Base-by-base conservation (phyloP, 2,329 filamentous ascomycete species). In the Trichoderma sp. region DNA sequence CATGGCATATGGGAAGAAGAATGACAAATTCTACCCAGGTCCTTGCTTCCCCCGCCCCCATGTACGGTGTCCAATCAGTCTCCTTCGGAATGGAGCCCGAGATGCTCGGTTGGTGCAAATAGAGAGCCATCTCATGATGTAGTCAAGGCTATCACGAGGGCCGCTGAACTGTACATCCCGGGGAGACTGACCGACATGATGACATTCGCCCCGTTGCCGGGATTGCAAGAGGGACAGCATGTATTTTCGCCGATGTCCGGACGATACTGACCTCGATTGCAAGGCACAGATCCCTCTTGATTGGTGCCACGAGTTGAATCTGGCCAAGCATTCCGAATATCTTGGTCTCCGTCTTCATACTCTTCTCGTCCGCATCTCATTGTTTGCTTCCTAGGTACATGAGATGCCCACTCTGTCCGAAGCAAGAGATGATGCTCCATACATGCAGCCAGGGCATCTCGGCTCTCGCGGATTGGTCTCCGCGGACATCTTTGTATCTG, bases 21-120 rank as follows among this genome's bases (percentile, higher is more conserved):
- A 51, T 65, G 57, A 65, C 57, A 56, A 50, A 65, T 56, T 59
- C 51, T 39, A 21, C 15, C 51, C 15, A 19, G 15, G n/a, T 34
- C 17, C 26, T n/a, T 34, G 14, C 34, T 45, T 51, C 44, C 44
- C 34, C 44, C 61, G 43, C 52, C 34, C 63, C 43, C 50, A 10
- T 44, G 6, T 26, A 56, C 57, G 64, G 64, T 61, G 57, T 62
- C 63, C 63, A 65, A 65, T 65, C 47, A 43, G 24, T 34, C 17
- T 41, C 19, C 7, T 3, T 39, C 57, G 41, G 57, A 59, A 65
- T 48, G 50, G 30, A 44, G 26, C 64, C 58, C 64, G 50, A 62
- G 30, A 47, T 21, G 28, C 21, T 48, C 50, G 43, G 64, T 56
- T 62, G 57, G 58, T 39, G 34, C 21, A 12, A 51, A 41, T 41